These are phyloP conservation scores for Metschnikowia proteae DNA, from an alignment of 805 yeast genomes.

Conservation along the genomic window DNA sequence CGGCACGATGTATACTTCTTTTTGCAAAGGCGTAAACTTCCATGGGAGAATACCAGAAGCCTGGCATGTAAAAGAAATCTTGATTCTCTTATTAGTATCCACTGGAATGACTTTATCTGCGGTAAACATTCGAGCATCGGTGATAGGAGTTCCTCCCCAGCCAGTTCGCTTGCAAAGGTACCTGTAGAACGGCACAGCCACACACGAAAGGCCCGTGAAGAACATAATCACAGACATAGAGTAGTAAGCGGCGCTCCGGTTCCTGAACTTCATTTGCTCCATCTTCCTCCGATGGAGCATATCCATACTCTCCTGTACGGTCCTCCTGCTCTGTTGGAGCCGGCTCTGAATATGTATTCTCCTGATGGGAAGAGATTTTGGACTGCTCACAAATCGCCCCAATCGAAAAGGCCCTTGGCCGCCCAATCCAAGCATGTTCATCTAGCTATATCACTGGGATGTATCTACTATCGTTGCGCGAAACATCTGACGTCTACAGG, in stretches of 20 bases:
- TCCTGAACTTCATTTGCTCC: conserved; percentile 31
- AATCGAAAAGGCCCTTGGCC: background rate
- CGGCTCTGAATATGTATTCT: background rate
- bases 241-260: conserved; percentile 60
- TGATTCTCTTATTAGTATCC: conserved; percentile 74
- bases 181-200: conserved; percentile 89
- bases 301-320: conserved; percentile 6
- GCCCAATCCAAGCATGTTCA: conserved; percentile 1
- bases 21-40: conserved; percentile 91
- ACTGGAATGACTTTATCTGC: conserved; percentile 87
- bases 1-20: conserved; percentile 88
- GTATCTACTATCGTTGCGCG: background rate
- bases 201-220: conserved; percentile 76
- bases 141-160: conserved; percentile 92
- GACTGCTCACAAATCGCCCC: background rate
- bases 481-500: background rate
- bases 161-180: conserved; percentile 93
- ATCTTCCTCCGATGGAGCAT: conserved; percentile 21
- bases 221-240: conserved; percentile 63
- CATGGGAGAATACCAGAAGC: conserved; percentile 89
- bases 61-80: conserved; percentile 87
- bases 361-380: background rate
- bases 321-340: background rate
- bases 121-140: conserved; percentile 75
- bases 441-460: background rate